These are phyloP conservation scores for Xanthoconium purpureum DNA, from an alignment of 768 basidiomycete genomes.

Conservation along the genomic window DNA sequence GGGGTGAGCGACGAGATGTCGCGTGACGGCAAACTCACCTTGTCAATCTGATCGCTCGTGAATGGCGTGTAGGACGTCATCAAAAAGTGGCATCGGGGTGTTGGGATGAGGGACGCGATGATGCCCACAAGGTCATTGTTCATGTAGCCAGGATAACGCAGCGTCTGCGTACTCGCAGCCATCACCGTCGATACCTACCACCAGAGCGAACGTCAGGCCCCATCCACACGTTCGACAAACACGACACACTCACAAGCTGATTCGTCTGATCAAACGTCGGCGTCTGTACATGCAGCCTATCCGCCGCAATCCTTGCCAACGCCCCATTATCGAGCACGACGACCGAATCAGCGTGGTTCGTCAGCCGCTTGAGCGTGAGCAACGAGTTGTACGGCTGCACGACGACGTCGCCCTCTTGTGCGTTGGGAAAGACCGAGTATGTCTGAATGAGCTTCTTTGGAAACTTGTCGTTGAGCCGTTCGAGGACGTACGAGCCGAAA, in stretches of 20 bases:
- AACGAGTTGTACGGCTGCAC: conserved; percentile 98
- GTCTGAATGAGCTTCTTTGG: conserved; percentile 99
- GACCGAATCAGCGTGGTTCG: conserved; percentile 95
- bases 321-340: conserved; percentile 98
- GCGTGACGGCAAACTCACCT: conserved; percentile 50
- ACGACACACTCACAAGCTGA: conserved; percentile 59
- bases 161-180: conserved; percentile 94
- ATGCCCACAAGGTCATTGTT: conserved; percentile 99
- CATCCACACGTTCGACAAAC: neutral
- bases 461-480: conserved; percentile 94
- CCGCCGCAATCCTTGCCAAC: conserved; percentile 86
- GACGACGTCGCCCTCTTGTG: conserved; percentile 91
- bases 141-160: conserved; percentile 98
- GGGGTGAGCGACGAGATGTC: neutral
- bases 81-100: conserved; percentile 95
- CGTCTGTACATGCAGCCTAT: conserved; percentile 84
- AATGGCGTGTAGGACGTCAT: conserved; percentile 99
- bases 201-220: neutral
- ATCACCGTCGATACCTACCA: conserved; percentile 92
- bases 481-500: conserved; percentile 95
- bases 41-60: conserved; percentile 94
- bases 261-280: conserved; percentile 91
- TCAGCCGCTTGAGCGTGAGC: conserved; percentile 87
- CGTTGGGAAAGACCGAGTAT: conserved; percentile 97
- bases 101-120: conserved; percentile 93